Evolutionary conservation across 2,329 filamentous ascomycete genomes (phyloP).

Genomic region (Fusarium camptoceras): DNA sequence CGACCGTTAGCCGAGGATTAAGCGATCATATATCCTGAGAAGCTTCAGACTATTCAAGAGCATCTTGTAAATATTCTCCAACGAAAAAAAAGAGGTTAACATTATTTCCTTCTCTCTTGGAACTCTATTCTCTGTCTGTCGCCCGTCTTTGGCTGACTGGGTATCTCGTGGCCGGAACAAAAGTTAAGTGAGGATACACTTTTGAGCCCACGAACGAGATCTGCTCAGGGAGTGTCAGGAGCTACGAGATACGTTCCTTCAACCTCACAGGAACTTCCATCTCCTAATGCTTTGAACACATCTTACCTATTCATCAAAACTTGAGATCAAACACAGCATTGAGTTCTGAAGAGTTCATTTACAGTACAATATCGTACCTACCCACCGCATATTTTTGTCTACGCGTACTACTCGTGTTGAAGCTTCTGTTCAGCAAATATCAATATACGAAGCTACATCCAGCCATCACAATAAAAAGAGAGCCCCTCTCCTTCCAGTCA

Average conservation of each 20-base stretch:
- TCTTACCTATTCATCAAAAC: background rate
- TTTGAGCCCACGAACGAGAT: background rate
- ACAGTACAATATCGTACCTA: too few species aligned
- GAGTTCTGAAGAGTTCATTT: background rate
- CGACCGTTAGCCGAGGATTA: slow-evolving; percentile 44
- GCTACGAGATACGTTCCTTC: background rate
- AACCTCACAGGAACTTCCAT: background rate
- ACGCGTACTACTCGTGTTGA: background rate
- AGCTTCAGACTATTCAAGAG: background rate
- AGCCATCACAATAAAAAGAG: background rate
- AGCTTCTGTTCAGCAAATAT: background rate
- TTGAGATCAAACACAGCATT: background rate
- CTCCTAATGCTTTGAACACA: background rate
- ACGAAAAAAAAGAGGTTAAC: background rate
- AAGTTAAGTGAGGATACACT: background rate
- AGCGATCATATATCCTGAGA: slow-evolving; percentile 13
- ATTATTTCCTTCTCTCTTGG: background rate
- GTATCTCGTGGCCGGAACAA: background rate
- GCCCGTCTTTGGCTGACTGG: background rate
- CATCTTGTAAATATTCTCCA: background rate
- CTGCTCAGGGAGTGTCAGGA: background rate
- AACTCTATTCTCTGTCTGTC: background rate
- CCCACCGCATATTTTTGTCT: background rate
- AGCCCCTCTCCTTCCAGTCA: background rate
- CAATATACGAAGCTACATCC: background rate